phyloP scores from a whole-genome alignment of 176 grass and related monocot genomes.

The Juncus inflexus region DNA sequence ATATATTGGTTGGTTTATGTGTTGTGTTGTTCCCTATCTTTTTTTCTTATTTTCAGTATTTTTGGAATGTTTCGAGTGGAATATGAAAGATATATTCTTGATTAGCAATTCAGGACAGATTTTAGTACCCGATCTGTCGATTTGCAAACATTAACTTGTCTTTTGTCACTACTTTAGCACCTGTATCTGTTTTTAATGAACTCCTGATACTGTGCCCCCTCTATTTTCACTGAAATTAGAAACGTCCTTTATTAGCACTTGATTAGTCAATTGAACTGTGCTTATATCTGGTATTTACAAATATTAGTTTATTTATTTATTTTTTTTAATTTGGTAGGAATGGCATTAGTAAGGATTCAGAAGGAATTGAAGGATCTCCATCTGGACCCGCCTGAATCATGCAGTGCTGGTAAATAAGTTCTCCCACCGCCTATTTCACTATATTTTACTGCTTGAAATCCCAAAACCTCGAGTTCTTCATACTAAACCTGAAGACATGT shows the following conservation, averaged over 20 bases:
- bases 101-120: no score
- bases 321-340: slow-evolving; percentile 3
- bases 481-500: no score
- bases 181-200: background rate
- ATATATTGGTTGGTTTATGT: background rate
- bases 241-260: background rate
- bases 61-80: no score
- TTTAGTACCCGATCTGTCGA: no score
- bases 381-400: slow-evolving; percentile 25
- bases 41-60: no score
- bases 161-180: no score
- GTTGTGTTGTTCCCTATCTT: no score
- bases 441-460: no score
- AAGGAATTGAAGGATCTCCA: slow-evolving; percentile 30
- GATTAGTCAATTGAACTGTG: background rate
- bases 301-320: background rate
- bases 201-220: background rate
- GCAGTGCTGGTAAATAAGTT: slow-evolving; percentile 31
- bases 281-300: background rate
- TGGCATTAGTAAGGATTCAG: slow-evolving; percentile 33
- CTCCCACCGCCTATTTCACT: background rate
- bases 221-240: background rate
- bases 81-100: no score
- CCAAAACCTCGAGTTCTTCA: no score
- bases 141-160: no score